Conservation (phyloP, 2,329 filamentous ascomycete genomes). For the Hypoxylon sp. region DNA sequence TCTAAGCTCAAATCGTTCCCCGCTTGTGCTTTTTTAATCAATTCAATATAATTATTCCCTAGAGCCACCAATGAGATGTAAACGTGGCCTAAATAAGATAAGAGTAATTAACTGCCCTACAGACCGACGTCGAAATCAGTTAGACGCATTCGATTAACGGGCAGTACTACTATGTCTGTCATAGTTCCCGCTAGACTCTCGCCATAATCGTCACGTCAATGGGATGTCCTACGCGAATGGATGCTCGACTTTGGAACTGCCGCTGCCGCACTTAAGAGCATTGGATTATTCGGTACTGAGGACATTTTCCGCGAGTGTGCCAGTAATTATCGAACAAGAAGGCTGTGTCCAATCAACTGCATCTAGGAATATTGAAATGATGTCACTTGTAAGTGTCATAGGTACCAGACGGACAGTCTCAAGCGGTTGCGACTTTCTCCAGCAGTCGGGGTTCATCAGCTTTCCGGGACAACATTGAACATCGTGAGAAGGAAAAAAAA, state of each 20-base stretch:
- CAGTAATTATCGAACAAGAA: slow-evolving; percentile 28
- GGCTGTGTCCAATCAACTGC: slow-evolving; percentile 27
- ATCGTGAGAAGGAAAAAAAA: slow-evolving; percentile 15
- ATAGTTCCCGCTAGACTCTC: slow-evolving; percentile 34
- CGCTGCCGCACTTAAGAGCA: slow-evolving; percentile 36
- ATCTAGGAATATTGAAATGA: slow-evolving; percentile 29
- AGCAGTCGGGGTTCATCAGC: slow-evolving; percentile 24
- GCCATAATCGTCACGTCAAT: slow-evolving; percentile 22
- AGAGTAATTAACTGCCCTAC: slow-evolving; percentile 38
- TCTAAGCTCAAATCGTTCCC: slow-evolving; percentile 16
- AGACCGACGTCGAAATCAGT: slow-evolving; percentile 37
- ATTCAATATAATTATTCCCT: slow-evolving; percentile 31
- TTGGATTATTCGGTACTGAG: slow-evolving; percentile 29
- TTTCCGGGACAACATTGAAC: slow-evolving; percentile 13
- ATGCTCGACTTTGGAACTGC: slow-evolving; percentile 36
- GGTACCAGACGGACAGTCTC: slow-evolving; percentile 11
- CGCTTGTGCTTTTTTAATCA: slow-evolving; percentile 21
- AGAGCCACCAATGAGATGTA: slow-evolving; percentile 31
- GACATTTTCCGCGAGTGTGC: slow-evolving; percentile 23
- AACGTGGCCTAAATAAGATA: slow-evolving; percentile 29
- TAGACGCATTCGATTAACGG: slow-evolving; percentile 33
- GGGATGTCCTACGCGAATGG: slow-evolving; percentile 21
- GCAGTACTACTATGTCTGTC: slow-evolving; percentile 29
- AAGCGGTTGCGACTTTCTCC: slow-evolving; percentile 13
- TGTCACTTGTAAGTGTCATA: slow-evolving; percentile 34